Base-by-base conservation (phyloP, 1,284 basidiomycete species). In the Sanghuangporus weigelae region DNA sequence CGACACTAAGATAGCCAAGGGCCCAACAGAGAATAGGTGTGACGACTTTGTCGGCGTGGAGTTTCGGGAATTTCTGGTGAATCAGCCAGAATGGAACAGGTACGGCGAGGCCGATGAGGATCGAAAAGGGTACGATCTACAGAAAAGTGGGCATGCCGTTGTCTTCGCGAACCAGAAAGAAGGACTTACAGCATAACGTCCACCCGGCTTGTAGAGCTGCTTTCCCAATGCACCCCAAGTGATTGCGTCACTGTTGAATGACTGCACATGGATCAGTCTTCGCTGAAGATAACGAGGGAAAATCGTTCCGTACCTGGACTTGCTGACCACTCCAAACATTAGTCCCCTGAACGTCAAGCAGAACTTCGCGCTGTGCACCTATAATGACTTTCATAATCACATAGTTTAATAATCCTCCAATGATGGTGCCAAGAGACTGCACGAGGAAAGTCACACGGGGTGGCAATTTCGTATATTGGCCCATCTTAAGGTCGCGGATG, bases 381-480 rank as follows among this genome's bases (percentile, higher is more conserved):
- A 75, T 67, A 39, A 77, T 70, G 26, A 67, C 62, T 36, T 58
- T 65, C 63, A 65, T 65, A 26, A 71, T 69, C n/a, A 71, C 66
- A 42, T 66, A 72, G 64, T 71, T 71, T 8, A 72, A 65, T 8
- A 73, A 36, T 4, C 67, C 70, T 2, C 67, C 71, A 69, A 70
- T 49, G 44, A 80, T 64, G 0, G 79, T 76, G 1, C 77, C 78
- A 49, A 77, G 68, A 21, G 76, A 67, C 70, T 82, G 81, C 19
- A 76, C 71, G 16, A 69, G 64, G 66, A 82, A 80, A n/a, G 78
- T 79, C 4, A 73, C 69, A 12, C 79, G 73, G 4, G 81, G 81
- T 14, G 81, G 80, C 39, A 84, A 71, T 71, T 84, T 83, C 68
- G 80, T 71, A 72, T 84, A 83, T 67, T 81, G 80, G 5, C 77